phyloP scores from a whole-genome alignment of 768 basidiomycete genomes.

The Mycena amicta region DNA sequence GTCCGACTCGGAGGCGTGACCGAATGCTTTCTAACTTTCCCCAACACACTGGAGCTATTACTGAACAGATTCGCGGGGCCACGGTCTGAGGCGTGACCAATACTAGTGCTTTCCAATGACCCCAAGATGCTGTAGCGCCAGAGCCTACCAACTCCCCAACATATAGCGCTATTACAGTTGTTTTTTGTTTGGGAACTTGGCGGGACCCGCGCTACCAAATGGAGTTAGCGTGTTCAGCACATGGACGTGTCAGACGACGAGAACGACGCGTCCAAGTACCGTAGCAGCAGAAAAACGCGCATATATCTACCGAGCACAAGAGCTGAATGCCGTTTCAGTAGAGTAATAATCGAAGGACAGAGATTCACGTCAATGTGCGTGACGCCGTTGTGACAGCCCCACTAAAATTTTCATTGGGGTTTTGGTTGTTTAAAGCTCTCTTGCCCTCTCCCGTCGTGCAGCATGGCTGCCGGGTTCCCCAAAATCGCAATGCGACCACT shows the following conservation, averaged over 20 bases:
- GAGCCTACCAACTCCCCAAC: too few species aligned
- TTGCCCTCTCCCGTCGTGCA: conserved; percentile 3
- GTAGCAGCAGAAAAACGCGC: not conserved
- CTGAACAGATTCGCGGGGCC: too few species aligned
- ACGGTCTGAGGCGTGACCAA: too few species aligned
- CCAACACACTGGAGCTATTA: too few species aligned
- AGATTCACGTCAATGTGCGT: not conserved
- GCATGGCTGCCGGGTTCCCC: conserved; percentile 1
- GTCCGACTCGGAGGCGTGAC: not conserved
- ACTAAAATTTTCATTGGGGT: conserved; percentile 15
- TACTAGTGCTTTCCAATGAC: too few species aligned
- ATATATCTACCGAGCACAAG: not conserved
- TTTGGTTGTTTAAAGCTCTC: not conserved
- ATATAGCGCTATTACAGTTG: too few species aligned
- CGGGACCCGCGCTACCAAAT: not conserved
- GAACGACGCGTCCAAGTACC: not conserved
- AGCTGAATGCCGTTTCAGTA: not conserved
- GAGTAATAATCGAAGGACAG: not conserved
- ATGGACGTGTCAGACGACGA: not conserved
- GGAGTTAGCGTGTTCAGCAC: not conserved
- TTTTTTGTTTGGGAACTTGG: too few species aligned
- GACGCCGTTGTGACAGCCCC: not conserved
- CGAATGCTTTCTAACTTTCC: too few species aligned
- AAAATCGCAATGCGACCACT: conserved; percentile 51
- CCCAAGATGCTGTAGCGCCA: not conserved